Evolutionary conservation across 371 early-diverging fungal genomes (phyloP).

Genomic region (Mortierella sp.): DNA sequence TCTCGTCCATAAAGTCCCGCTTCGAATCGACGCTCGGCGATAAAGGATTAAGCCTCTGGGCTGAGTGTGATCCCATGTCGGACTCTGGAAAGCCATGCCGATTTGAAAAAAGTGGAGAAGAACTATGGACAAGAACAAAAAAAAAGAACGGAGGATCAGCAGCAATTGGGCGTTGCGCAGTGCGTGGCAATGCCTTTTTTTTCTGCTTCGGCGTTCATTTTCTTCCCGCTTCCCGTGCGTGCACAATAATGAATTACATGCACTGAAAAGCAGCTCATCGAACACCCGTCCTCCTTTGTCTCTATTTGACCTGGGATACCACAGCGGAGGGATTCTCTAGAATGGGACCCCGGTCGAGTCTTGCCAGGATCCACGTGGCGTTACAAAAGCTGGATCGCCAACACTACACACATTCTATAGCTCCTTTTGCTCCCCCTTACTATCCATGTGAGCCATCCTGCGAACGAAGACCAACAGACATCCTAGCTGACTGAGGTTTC

Average conservation of each 20-base stretch:
- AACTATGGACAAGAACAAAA: background rate
- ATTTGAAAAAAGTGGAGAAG: constrained; percentile 10
- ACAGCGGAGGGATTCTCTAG: too few species aligned
- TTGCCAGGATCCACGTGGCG: too few species aligned
- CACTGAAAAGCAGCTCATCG: background rate
- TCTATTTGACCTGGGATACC: too few species aligned
- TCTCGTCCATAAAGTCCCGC: constrained; percentile 1
- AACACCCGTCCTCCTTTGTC: background rate
- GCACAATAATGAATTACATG: too few species aligned
- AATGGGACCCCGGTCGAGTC: too few species aligned
- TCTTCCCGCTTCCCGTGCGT: background rate
- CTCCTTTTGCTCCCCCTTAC: too few species aligned
- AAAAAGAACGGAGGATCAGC: constrained; percentile 2
- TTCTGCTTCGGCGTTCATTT: background rate
- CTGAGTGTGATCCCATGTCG: background rate
- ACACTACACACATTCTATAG: too few species aligned
- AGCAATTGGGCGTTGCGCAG: constrained; percentile 11
- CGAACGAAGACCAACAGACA: too few species aligned
- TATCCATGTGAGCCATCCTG: too few species aligned
- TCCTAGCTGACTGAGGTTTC: too few species aligned
- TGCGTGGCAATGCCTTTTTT: background rate
- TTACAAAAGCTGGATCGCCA: too few species aligned
- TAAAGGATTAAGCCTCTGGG: background rate
- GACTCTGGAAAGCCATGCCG: background rate
- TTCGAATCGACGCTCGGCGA: background rate